Conservation (phyloP, 208 protist genomes). For the Leptomonas seymouri region DNA sequence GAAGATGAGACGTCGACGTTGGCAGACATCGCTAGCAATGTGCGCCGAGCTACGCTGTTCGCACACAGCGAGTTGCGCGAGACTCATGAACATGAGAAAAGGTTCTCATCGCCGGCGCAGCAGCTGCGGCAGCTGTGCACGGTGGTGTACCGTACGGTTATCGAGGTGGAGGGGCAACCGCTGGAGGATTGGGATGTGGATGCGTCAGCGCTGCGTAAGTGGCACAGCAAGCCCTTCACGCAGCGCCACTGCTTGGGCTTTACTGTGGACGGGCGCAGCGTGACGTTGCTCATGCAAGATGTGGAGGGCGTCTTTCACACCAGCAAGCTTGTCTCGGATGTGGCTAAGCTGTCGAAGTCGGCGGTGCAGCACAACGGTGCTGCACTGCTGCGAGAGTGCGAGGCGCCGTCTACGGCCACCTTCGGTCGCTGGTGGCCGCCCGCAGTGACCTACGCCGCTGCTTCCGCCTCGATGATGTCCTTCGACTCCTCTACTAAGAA, state of each 20-base stretch:
- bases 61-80: constrained; percentile 46
- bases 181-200: constrained; percentile 51
- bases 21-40: constrained; percentile 31
- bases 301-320: constrained; percentile 52
- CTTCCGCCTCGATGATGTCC: constrained; percentile 6
- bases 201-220: constrained; percentile 30
- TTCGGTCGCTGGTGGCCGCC: constrained; percentile 9
- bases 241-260: constrained; percentile 71
- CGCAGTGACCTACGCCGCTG: not conserved
- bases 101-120: not conserved
- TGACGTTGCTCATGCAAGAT: constrained; percentile 54
- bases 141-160: constrained; percentile 51
- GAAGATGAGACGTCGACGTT: constrained; percentile 43
- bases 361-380: constrained; percentile 6
- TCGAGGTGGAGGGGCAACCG: constrained; percentile 47
- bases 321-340: not conserved
- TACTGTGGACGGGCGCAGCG: constrained; percentile 65
- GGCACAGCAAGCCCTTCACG: constrained; percentile 37
- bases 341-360: not conserved
- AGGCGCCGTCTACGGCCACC: constrained; percentile 6
- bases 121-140: constrained; percentile 13
- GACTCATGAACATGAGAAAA: not conserved
- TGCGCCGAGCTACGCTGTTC: constrained; percentile 45
- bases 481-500: not conserved
- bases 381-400: constrained; percentile 17